A percentile compares a stretch with the other conserved stretches of the same genome.
These are phyloP conservation scores for Verticillium nubilum DNA, from an alignment of 2,329 filamentous ascomycete species.

Conservation along the genomic window DNA sequence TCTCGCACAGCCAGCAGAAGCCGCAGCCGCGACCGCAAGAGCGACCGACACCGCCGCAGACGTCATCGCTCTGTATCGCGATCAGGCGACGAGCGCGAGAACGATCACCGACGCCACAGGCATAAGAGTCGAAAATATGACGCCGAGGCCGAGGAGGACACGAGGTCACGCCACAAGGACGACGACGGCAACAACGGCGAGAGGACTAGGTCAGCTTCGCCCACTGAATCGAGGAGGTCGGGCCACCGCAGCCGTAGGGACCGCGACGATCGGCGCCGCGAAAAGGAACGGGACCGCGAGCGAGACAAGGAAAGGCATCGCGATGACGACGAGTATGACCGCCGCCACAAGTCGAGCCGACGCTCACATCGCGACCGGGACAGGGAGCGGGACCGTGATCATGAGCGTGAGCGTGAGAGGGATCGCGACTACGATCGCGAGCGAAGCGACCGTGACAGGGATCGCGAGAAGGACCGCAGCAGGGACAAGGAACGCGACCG, in stretches of 20 bases:
- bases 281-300: conserved; percentile 34
- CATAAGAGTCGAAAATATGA: conserved; percentile 36
- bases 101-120: conserved; percentile 44
- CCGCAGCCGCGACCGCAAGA: conserved; percentile 36
- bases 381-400: conserved; percentile 28
- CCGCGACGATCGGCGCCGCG: conserved; percentile 39
- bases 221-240: conserved; percentile 50
- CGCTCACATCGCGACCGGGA: conserved; percentile 36
- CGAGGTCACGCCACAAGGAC: conserved; percentile 23
- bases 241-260: conserved; percentile 59
- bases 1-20: conserved; percentile 28
- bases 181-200: conserved; percentile 41
- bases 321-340: conserved; percentile 41
- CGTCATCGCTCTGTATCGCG: conserved; percentile 49
- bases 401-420: too few relatives aligned
- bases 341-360: conserved; percentile 29
- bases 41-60: conserved; percentile 34
- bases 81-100: conserved; percentile 41
- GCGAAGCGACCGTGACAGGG: conserved; percentile 34
- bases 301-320: too few relatives aligned
- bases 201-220: conserved; percentile 61
- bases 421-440: conserved; percentile 32
- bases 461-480: conserved; percentile 29
- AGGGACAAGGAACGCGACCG: conserved; percentile 30
- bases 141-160: conserved; percentile 41